Base-by-base conservation (phyloP, 345 rosid species). In the Melastoma malabathricum region DNA sequence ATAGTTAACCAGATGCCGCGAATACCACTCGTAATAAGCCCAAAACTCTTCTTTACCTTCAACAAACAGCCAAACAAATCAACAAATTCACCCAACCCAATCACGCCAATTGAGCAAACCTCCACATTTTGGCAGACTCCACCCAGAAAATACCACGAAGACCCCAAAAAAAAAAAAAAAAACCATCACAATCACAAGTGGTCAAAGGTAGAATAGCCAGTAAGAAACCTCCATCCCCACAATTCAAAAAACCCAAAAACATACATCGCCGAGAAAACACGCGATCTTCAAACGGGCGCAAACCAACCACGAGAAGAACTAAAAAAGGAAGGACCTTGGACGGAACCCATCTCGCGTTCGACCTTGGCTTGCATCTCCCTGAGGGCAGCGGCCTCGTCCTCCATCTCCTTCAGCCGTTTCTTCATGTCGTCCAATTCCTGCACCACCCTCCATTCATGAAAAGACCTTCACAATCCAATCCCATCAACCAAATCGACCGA, bases 361-460 rank as follows among this genome's bases (percentile, higher is more conserved):
- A 70, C 78, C 47, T 78, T 75, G 61, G 81, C 69, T 27, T 75
- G 81, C 84, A 78, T 75, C 64, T 75, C 78, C 34, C 67, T 72
- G 10, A 78, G 71, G 54, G 84, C 79, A 54, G 76, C 69, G 1
- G 81, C 76, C 52, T 75, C 78, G 13, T 70, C 84, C 55, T 78
- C 84, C 78, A 78, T 78, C 66, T 75, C 84, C 68, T 78, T 72
- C 53, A 75, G 68, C 51, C 77, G 67, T 27, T 58, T 70, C 59
- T 79, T 75, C 79, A 70, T 67, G 59, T 68, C 75, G 47, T 72
- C 74, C 46, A 73, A 58, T 38, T 79, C 85, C 77, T 78, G 65
- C 67, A 60, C 22, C n/a, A 16, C 15, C 15, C 12, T 13, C 23
- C 55, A 34, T 38, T 43, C 44, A 51, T 15, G 13, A 34, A 41